Evolutionary conservation across 208 protist genomes (phyloP).

Genomic region (Trypanosoma melophagium): DNA sequence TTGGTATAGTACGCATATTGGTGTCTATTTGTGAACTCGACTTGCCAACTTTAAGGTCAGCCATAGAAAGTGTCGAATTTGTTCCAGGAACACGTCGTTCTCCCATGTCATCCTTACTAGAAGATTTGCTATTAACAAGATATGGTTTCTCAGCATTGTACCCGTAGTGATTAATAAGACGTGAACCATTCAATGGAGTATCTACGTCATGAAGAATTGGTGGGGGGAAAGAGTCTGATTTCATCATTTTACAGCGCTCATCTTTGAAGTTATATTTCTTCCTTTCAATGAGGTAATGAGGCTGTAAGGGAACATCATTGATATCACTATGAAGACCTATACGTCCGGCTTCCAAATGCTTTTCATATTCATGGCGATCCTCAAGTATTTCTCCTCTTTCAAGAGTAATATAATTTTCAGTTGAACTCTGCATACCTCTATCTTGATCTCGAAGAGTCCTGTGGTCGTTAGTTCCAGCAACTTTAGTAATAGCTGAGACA

Average conservation of each 20-base stretch:
- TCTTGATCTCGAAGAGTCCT: too few relatives aligned
- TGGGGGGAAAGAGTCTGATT: too few relatives aligned
- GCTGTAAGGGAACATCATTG: not conserved
- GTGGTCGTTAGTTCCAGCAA: too few relatives aligned
- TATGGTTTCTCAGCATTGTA: not conserved
- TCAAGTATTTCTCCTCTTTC: not conserved
- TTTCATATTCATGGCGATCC: not conserved
- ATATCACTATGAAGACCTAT: constrained; percentile 1
- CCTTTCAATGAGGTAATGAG: not conserved
- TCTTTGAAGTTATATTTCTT: not conserved
- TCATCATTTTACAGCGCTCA: not conserved
- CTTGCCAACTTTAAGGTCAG: not conserved
- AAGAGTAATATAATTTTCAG: not conserved
- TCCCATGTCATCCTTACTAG: not conserved
- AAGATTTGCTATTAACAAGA: not conserved
- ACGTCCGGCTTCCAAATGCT: too few relatives aligned
- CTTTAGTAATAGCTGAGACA: not conserved
- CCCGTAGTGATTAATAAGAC: not conserved
- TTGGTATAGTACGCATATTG: not conserved
- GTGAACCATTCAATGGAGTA: not conserved
- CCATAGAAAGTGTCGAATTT: not conserved
- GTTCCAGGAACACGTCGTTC: not conserved
- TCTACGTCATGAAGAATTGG: too few relatives aligned
- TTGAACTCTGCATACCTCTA: not conserved
- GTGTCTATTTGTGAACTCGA: not conserved